Evolutionary conservation across 768 basidiomycete species (phyloP).

Genomic region (Boletus bicolor): DNA sequence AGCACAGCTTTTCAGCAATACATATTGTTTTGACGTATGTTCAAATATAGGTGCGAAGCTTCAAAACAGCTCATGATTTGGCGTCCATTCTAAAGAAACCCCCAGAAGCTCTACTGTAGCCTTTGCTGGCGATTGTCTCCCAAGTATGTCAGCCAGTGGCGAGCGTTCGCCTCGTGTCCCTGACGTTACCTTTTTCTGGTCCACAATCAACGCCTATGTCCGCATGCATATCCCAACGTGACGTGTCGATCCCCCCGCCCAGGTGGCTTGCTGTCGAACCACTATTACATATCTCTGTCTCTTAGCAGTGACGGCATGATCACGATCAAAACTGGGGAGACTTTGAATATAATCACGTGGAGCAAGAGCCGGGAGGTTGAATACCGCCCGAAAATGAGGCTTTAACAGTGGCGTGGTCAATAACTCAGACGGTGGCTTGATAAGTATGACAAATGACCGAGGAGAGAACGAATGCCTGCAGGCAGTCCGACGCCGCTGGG

Average conservation of each 20-base stretch:
- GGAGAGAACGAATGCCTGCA: conserved; percentile 5
- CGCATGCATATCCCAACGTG: conserved; percentile 13
- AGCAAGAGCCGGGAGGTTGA: not conserved
- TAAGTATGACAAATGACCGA: conserved; percentile 1
- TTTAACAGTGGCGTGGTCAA: conserved; percentile 6
- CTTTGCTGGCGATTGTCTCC: conserved; percentile 3
- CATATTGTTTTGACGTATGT: not conserved
- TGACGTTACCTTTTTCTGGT: conserved; percentile 8
- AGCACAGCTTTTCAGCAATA: conserved; percentile 4
- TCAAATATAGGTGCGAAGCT: conserved; percentile 11
- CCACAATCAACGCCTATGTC: conserved; percentile 20
- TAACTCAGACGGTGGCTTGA: conserved; percentile 20
- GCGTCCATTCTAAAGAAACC: conserved; percentile 1
- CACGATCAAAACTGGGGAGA: conserved; percentile 10
- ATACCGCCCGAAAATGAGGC: not conserved
- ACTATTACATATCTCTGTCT: conserved; percentile 6
- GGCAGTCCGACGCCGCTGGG: conserved; percentile 11
- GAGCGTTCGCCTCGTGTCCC: conserved; percentile 17
- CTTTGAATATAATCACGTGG: conserved; percentile 5
- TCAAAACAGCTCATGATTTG: conserved; percentile 1
- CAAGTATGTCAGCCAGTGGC: conserved; percentile 8
- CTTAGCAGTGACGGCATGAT: conserved; percentile 14
- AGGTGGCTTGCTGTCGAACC: not conserved
- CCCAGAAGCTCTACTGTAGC: not conserved
- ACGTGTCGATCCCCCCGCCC: conserved; percentile 22